phyloP scores from a whole-genome alignment of 768 basidiomycete genomes.

The Baorangia bicolor region DNA sequence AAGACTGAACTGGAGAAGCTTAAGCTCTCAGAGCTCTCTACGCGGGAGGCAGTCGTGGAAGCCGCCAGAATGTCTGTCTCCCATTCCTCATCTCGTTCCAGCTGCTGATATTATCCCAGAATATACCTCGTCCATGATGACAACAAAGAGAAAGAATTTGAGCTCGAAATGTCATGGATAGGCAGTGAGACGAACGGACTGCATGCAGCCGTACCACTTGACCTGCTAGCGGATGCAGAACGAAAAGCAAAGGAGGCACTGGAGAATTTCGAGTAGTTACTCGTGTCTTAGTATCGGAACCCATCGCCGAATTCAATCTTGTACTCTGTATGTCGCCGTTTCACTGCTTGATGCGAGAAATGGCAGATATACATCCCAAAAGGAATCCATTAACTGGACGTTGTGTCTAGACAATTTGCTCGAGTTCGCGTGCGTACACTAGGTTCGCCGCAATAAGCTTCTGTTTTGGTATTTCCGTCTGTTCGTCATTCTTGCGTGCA shows the following conservation, averaged over 20 bases:
- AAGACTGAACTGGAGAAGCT: constrained; percentile 99
- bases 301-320: not conserved
- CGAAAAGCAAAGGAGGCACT: constrained; percentile 82
- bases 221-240: constrained; percentile 83
- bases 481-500: constrained; percentile 76
- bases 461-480: constrained; percentile 81
- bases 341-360: not conserved
- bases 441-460: constrained; percentile 77
- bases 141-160: constrained; percentile 97
- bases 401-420: constrained; percentile 78
- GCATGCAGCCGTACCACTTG: constrained; percentile 83
- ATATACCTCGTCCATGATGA: constrained; percentile 98
- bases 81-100: not conserved
- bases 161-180: constrained; percentile 97
- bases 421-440: constrained; percentile 81
- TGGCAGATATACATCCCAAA: not conserved
- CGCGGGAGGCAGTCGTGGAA: constrained; percentile 84
- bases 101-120: constrained; percentile 41
- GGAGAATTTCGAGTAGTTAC: constrained; percentile 56
- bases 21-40: constrained; percentile 75
- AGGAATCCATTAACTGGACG: not conserved
- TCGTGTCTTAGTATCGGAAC: constrained; percentile 25
- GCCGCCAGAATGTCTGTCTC: constrained; percentile 88
- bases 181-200: constrained; percentile 77
- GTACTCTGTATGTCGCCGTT: constrained; percentile 1